A percentile compares a stretch with the other conserved stretches of the same genome.
These are phyloP conservation scores for Puya raimondii DNA, from an alignment of 176 grass and related monocot genomes.

Conservation along the genomic window DNA sequence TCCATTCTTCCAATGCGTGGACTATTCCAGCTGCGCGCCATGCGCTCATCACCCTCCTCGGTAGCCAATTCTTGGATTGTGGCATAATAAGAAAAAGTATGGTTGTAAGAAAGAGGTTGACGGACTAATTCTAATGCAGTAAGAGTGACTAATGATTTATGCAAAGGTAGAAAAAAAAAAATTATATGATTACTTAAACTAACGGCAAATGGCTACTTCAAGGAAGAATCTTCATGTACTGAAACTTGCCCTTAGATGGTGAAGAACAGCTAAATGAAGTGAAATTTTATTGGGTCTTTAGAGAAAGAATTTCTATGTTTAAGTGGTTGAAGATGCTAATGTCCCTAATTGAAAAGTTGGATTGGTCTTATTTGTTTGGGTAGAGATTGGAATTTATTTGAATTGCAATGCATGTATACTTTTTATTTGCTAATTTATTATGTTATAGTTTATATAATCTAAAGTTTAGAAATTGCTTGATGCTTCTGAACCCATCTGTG, in stretches of 20 bases:
- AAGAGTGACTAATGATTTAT: no score
- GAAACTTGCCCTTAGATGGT: no score
- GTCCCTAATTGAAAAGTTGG: not conserved
- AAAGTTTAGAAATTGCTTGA: no score
- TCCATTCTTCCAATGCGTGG: slow-evolving; percentile 21
- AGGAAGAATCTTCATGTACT: not conserved
- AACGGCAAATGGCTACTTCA: not conserved
- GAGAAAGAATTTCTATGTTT: not conserved
- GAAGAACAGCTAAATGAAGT: no score
- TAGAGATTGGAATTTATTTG: no score
- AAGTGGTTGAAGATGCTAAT: not conserved
- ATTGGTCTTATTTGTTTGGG: no score
- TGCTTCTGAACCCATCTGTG: no score
- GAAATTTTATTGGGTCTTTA: no score
- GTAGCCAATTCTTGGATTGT: slow-evolving; percentile 13
- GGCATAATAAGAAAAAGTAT: not conserved
- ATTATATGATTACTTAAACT: not conserved
- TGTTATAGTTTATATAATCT: no score
- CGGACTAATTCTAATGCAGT: no score
- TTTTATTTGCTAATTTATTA: not conserved
- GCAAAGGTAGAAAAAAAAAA: not conserved
- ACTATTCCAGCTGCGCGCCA: slow-evolving; percentile 24
- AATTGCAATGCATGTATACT: not conserved
- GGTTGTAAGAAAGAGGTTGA: not conserved
- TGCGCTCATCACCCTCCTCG: slow-evolving; percentile 27